Evolutionary conservation across 768 basidiomycete genomes (phyloP), one percentile per base, ranked within the genome.

Genomic region (Pleurotus cornucopiae): DNA sequence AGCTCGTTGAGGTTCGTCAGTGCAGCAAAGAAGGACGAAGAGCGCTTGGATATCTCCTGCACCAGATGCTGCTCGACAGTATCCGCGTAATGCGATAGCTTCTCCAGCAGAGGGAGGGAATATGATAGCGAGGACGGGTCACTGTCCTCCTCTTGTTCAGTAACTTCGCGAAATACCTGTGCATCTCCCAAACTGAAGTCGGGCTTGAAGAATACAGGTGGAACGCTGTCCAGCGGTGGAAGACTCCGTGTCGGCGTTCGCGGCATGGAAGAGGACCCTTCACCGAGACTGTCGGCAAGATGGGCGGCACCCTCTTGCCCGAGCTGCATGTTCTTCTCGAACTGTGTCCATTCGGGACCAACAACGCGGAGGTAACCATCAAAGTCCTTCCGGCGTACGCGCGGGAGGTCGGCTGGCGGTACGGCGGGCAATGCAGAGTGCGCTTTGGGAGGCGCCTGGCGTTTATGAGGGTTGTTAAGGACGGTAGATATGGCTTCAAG

Each of bases 1-100:
- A 99, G 81, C 60, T 93, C 89, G 64, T 97, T 91, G 6, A 99
- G 77, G 69, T 99, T 99, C 5, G 93, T 83, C 38, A 99, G 82
- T 5, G 97, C 97, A 4, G 95, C 88, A 64, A 98, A 99, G 80
- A 99, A 99, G 1, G 94, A 93, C 0, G 91, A 82, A 0, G 94
- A 92, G 12, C 96, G 88, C 7, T 89, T 75, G 6, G 89, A 89
- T 45, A 99, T 95, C 70, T 98, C 97, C 58, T 85, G 85, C 3
- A 95, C 83, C 55, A 99, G 88, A 69, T 99, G 96, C 58, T 93
- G 86, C 67, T 99, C 97, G 59, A 98, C 83, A 0, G 89, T 89
- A 67, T 98, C 97, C 2, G 95, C 87, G 64, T 96, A 88, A 55
- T 92, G 88, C 7, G 94, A 94, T 60, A 98, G 84, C 63, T 85